These are phyloP conservation scores for Nitzschia putrida DNA, from an alignment of 108 stramenopile species.

Conservation along the genomic window DNA sequence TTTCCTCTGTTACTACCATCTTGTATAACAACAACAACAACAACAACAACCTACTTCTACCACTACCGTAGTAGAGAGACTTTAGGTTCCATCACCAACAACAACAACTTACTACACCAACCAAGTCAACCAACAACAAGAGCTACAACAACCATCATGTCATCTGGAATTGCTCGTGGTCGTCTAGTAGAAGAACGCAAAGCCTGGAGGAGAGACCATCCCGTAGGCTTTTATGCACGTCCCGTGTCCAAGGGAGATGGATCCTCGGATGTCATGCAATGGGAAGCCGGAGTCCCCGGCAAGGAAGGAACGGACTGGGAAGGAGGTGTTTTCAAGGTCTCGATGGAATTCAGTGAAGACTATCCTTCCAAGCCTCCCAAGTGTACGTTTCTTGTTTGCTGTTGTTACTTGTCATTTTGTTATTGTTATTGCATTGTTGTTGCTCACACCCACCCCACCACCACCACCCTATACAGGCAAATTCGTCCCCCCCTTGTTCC, in stretches of 20 bases:
- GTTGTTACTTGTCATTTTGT: background rate
- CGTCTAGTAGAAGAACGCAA: slow-evolving; percentile 90
- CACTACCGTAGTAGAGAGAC: too few species aligned
- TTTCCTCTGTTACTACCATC: too few species aligned
- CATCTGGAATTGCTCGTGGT: slow-evolving; percentile 56
- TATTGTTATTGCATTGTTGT: background rate
- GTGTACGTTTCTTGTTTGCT: slow-evolving; percentile 79
- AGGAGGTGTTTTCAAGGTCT: slow-evolving; percentile 95
- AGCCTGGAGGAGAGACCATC: slow-evolving; percentile 93
- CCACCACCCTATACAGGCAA: slow-evolving; percentile 34
- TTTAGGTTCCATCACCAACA: too few species aligned
- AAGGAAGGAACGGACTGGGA: slow-evolving; percentile 94
- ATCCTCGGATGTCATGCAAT: slow-evolving; percentile 90
- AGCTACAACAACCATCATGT: slow-evolving; percentile 54
- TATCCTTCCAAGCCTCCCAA: slow-evolving; percentile 98
- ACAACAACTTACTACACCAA: too few species aligned
- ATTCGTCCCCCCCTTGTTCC: slow-evolving; percentile 59
- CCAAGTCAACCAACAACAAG: too few species aligned
- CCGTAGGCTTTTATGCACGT: slow-evolving; percentile 95
- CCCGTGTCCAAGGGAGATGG: slow-evolving; percentile 87
- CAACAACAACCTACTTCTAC: slow-evolving; percentile 3
- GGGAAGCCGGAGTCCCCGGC: slow-evolving; percentile 96
- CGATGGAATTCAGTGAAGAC: slow-evolving; percentile 95
- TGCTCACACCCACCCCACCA: background rate
- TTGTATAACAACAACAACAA: too few species aligned